Base-by-base conservation (phyloP, 2,329 filamentous ascomycete species). In the Colletotrichum karsti region DNA sequence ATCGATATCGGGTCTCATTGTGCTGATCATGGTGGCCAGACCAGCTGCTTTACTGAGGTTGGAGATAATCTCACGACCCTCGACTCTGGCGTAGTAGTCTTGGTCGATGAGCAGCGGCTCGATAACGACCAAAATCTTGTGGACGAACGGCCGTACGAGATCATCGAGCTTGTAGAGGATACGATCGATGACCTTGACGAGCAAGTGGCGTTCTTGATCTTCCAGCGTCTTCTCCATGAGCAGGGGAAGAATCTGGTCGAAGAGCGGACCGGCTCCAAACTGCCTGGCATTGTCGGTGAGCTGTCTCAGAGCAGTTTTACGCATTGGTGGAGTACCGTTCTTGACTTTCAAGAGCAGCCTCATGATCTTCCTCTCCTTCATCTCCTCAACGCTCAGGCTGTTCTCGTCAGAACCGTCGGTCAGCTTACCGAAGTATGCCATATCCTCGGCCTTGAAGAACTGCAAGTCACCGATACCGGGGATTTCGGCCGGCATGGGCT, bases 331-430 rank as follows among this genome's bases (percentile, higher is more conserved):
- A 42, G 96, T 98, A 75, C 96, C 96, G 78, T 99, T 99, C 88
- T 99, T 99, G 85, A 99, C 95, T 83, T 99, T 99, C 63, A 99
- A 87, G 50, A 99, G 85, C 62, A 99, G 83, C 72, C 96, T 88
- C 96, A 99, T 98, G 77, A 99, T 99, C 83, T 99, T 99, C 70
- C 96, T 89, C 81, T 99, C 95, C 81, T 99, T 98, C 58, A 99
- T 83, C 76, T 99, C 95, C 54, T 99, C 96, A 9, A 99, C 94
- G 20, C 91, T 95, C 81, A 99, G 89, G 22, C 90, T 87, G 74
- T 95, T 97, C 81, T 99, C 96, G 73, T 98, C 94, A 26, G 92
- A 92, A 39, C 93, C 94, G 77, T 99, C 96, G 22, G 97, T 95
- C 42, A 99, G 88, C 84, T 99, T 98, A 67, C 95, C 95, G 76